Evolutionary conservation across 352 stramenopile species (phyloP), one percentile per base, ranked within the genome.

Genomic region (Pythium guiyangense): DNA sequence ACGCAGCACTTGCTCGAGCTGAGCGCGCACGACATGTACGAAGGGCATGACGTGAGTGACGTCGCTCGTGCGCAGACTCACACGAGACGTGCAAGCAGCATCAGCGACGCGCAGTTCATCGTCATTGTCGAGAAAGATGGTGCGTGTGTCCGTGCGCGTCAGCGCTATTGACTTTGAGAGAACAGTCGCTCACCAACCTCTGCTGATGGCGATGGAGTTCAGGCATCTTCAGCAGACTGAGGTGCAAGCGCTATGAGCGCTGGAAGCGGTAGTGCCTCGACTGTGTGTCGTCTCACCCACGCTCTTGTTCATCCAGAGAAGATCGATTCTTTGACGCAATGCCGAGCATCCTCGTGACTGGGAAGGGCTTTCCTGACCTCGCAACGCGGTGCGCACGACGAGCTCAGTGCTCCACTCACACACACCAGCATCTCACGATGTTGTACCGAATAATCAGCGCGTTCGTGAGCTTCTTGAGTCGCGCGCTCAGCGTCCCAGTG

Each of bases 111-210:
- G 26, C 71, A 73, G 40, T 97, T 66, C 57, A 97, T 98, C 57
- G 48, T 98, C 6, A 87, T 98, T 3, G 77, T 98, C 40, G 95
- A 98, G 66, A 98, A 98, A 66, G 95, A 98, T 51, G 93, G 95
- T 94, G 15, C 35, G 56, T 42, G n/a, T n/a, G n/a, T n/a, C 54
- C 43, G 10, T n/a, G n/a, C n/a, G 57, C 34, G 0, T 14, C 14
- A 2, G 4, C 17, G 26, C 15, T 1, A 27, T 1, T 22, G 26
- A 18, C 18, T 34, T 42, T 15, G 11, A 18, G n/a, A 40, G 6
- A 42, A 37, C 29, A 6, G 0, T 18, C 48, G 63, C 65, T 79
- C 65, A 2, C 54, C 64, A 1, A 62, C 50, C 31, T 46, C 20
- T 29, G 57, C 6, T 12, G n/a, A n/a, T n/a, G n/a, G n/a, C n/a